Evolutionary conservation across 129 eudicot species (phyloP).

Genomic region (Deinandra increscens): DNA sequence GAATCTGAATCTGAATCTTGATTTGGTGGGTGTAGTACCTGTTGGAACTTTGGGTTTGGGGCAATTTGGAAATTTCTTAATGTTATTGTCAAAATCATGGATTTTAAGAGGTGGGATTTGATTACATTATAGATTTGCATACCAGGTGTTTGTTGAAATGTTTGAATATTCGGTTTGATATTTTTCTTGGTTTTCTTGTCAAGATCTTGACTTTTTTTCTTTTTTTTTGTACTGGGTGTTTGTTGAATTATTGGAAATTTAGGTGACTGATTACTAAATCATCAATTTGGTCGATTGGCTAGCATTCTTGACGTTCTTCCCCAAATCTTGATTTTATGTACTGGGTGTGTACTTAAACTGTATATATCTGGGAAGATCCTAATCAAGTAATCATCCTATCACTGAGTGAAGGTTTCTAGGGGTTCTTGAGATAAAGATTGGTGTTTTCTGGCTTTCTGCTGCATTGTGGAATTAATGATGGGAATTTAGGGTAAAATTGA

Average conservation of each 20-base stretch:
- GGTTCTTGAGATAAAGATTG: neutral
- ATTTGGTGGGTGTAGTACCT: constrained; percentile 20
- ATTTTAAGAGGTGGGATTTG: constrained; percentile 11
- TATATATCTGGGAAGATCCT: neutral
- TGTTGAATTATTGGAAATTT: too few relatives aligned
- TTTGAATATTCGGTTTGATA: neutral
- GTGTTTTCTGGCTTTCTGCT: constrained; percentile 25
- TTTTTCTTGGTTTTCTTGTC: constrained; percentile 5
- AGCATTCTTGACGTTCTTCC: neutral
- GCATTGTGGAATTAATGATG: constrained; percentile 19
- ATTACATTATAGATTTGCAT: constrained; percentile 19
- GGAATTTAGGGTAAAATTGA: constrained; percentile 26
- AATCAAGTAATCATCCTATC: too few relatives aligned
- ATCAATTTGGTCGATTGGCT: neutral
- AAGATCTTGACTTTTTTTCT: constrained; percentile 33
- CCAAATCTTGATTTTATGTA: constrained; percentile 27
- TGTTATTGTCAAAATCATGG: constrained; percentile 13
- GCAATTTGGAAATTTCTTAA: constrained; percentile 5
- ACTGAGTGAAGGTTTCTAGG: too few relatives aligned
- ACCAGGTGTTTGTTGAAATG: constrained; percentile 7
- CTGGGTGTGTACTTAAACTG: neutral
- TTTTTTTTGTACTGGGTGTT: too few relatives aligned
- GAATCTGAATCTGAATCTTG: constrained; percentile 17
- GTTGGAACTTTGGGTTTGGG: constrained; percentile 18
- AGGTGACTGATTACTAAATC: neutral